Conservation (phyloP, 805 yeast species). For the Metschnikowia orientalis region DNA sequence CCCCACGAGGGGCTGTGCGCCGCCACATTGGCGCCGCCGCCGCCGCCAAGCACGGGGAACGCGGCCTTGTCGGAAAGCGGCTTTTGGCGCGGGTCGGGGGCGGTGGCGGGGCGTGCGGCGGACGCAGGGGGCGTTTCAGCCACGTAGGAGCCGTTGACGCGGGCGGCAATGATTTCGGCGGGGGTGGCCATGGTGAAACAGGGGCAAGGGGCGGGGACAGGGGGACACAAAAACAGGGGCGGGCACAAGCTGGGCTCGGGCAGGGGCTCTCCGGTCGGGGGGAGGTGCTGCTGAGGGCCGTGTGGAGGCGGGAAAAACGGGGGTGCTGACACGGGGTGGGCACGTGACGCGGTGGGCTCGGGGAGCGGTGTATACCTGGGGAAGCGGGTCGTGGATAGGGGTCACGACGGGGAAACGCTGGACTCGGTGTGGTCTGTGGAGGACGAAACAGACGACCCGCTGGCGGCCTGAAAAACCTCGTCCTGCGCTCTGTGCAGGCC, state of each 20-base stretch:
- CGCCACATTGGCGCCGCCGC: slow-evolving; percentile 16
- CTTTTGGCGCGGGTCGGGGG: slow-evolving; percentile 27
- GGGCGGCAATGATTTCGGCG: slow-evolving; percentile 47
- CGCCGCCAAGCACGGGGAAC: slow-evolving; percentile 63
- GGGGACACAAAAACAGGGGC: slow-evolving; percentile 1
- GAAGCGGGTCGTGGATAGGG: too few relatives aligned
- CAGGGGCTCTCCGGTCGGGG: too few relatives aligned
- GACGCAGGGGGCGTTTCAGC: slow-evolving; percentile 9
- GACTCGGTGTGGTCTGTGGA: too few relatives aligned
- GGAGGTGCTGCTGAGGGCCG: too few relatives aligned
- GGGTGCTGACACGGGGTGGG: too few relatives aligned
- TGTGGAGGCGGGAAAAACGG: too few relatives aligned
- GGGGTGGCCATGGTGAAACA: slow-evolving; percentile 43
- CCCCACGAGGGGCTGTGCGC: slow-evolving; percentile 42
- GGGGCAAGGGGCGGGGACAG: slow-evolving; percentile 3
- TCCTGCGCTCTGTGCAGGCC: too few relatives aligned
- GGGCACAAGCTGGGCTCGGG: slow-evolving; percentile 3
- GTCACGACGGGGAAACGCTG: too few relatives aligned
- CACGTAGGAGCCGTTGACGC: slow-evolving; percentile 28
- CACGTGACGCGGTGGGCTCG: too few relatives aligned
- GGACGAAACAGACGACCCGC: too few relatives aligned
- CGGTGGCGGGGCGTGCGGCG: slow-evolving; percentile 5
- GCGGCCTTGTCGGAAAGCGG: slow-evolving; percentile 51
- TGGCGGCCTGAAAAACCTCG: too few relatives aligned
- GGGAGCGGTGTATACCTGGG: too few relatives aligned